Conservation (phyloP, 441 rosid genomes). For the Erodium trifolium region DNA sequence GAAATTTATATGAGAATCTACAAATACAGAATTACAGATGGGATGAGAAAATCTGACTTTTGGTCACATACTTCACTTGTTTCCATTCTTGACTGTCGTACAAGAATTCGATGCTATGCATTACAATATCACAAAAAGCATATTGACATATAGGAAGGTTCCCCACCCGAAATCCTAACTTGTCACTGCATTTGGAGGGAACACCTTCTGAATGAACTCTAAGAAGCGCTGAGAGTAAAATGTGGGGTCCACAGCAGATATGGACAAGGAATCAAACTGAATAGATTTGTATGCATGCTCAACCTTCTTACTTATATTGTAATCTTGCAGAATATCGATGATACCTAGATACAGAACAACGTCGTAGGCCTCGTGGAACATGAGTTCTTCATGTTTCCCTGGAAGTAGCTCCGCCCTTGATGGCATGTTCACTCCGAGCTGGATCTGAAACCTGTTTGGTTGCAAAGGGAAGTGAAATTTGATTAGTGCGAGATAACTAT, state of each 20-base stretch:
- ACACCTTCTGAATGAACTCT: conserved; percentile 69
- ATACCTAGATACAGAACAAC: conserved; percentile 88
- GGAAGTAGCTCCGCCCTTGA: conserved; percentile 81
- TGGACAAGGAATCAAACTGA: conserved; percentile 75
- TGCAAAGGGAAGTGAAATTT: too few relatives aligned
- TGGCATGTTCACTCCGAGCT: conserved; percentile 97
- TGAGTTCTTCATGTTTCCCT: conserved; percentile 63
- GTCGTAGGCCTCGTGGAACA: conserved; percentile 56
- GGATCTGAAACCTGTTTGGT: conserved; percentile 70
- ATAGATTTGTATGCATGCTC: conserved; percentile 91
- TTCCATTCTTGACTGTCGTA: too few relatives aligned
- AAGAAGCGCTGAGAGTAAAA: conserved; percentile 81
- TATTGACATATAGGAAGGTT: too few relatives aligned
- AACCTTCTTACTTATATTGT: conserved; percentile 80
- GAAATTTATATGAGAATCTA: too few relatives aligned
- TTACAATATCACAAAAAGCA: too few relatives aligned
- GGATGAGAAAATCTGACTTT: too few relatives aligned
- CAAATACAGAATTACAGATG: too few relatives aligned
- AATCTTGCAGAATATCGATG: conserved; percentile 86
- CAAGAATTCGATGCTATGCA: too few relatives aligned
- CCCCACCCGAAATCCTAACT: too few relatives aligned
- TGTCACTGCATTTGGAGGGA: conserved; percentile 36
- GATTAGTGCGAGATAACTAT: too few relatives aligned
- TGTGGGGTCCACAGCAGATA: conserved; percentile 82
- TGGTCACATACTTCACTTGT: too few relatives aligned